Evolutionary conservation across 1,284 basidiomycete genomes (phyloP).

Genomic region (Sanguinoderma infundibulare): DNA sequence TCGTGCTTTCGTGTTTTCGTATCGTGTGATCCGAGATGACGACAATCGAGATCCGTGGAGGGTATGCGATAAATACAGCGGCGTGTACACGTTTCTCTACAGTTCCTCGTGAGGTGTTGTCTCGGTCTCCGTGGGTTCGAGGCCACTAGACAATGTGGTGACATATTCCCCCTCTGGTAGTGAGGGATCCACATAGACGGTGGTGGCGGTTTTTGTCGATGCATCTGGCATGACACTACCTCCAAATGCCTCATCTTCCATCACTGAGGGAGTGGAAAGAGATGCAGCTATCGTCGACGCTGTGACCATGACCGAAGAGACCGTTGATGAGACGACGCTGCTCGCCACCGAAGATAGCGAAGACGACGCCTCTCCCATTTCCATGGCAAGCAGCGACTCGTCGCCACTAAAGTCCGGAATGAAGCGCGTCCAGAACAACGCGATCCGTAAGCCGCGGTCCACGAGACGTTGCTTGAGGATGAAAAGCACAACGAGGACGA

Average conservation of each 20-base stretch:
- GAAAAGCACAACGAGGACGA: slow-evolving; percentile 83
- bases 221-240: background rate
- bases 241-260: background rate
- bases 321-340: slow-evolving; percentile 6
- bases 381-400: slow-evolving; percentile 28
- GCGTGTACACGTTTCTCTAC: slow-evolving; percentile 6
- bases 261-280: background rate
- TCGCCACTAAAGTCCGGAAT: slow-evolving; percentile 46
- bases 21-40: background rate
- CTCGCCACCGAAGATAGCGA: background rate
- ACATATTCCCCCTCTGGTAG: background rate
- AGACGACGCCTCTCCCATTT: slow-evolving; percentile 27
- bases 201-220: background rate
- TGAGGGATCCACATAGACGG: background rate
- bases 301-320: slow-evolving; percentile 5
- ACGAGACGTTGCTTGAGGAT: slow-evolving; percentile 87
- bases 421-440: slow-evolving; percentile 82
- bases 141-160: slow-evolving; percentile 1
- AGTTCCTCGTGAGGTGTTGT: slow-evolving; percentile 14
- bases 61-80: background rate
- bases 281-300: slow-evolving; percentile 9
- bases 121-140: background rate
- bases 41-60: background rate
- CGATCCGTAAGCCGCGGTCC: slow-evolving; percentile 70
- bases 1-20: background rate